These are phyloP conservation scores for Leptographium galeiforme DNA, from an alignment of 2,329 filamentous ascomycete species.

Conservation along the genomic window DNA sequence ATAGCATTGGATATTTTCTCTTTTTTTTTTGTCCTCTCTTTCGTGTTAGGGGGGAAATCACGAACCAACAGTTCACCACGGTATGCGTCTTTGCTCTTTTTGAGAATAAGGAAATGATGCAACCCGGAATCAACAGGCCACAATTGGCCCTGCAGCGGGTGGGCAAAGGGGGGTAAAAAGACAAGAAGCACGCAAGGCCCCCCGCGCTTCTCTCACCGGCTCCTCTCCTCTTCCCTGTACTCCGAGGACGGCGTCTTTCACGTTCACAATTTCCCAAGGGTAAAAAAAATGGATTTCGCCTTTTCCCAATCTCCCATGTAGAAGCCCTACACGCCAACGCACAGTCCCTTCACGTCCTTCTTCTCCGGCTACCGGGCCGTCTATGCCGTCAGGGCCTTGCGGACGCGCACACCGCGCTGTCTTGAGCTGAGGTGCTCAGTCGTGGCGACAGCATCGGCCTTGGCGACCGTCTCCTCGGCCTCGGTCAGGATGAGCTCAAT, in stretches of 20 bases:
- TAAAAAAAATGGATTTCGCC: neutral
- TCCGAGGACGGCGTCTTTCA: neutral
- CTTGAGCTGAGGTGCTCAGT: constrained; percentile 69
- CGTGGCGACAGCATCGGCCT: constrained; percentile 59
- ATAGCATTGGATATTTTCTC: neutral
- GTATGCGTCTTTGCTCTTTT: neutral
- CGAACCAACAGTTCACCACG: neutral
- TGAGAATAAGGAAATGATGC: neutral
- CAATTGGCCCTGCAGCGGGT: neutral
- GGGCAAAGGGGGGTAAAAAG: neutral
- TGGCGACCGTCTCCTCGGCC: constrained; percentile 89
- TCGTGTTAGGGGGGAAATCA: neutral
- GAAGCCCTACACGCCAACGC: constrained; percentile 4
- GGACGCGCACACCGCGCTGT: constrained; percentile 67
- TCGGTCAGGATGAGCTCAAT: constrained; percentile 99
- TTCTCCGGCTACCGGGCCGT: neutral
- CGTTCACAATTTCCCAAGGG: neutral
- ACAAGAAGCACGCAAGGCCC: neutral
- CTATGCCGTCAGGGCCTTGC: constrained; percentile 53
- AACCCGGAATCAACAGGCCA: neutral
- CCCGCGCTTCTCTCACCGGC: constrained; percentile 3
- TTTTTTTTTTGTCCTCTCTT: constrained; percentile 1
- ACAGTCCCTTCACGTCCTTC: neutral
- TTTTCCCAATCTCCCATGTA: neutral
- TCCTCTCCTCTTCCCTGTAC: neutral